These are phyloP conservation scores for Osmanthus fragrans DNA, from an alignment of 257 asterid genomes.

Conservation along the genomic window DNA sequence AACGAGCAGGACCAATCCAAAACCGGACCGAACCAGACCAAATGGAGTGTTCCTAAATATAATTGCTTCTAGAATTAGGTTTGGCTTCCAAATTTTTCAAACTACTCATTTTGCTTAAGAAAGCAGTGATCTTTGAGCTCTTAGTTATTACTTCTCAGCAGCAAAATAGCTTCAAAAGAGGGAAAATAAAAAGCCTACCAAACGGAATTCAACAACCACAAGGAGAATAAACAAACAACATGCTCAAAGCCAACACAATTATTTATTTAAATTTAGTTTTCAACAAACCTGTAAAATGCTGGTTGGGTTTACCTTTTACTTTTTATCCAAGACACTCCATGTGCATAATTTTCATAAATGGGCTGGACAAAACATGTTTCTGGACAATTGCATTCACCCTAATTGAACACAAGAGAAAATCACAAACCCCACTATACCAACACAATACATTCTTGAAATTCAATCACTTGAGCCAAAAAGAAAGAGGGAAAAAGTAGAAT, in stretches of 20 bases:
- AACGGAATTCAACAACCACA: constrained; percentile 19
- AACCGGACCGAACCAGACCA: not conserved
- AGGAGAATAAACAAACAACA: not conserved
- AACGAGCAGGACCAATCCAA: not conserved
- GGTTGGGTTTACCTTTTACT: not conserved
- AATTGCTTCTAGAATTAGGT: not conserved
- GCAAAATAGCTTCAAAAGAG: constrained; percentile 21
- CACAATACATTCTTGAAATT: constrained; percentile 21
- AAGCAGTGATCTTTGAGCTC: constrained; percentile 20
- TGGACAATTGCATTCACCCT: not conserved
- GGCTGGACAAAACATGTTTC: not conserved
- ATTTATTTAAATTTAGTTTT: not conserved
- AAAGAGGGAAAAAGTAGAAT: not conserved
- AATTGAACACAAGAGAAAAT: not conserved
- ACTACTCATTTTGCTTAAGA: constrained; percentile 26
- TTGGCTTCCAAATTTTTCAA: not conserved
- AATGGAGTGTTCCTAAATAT: not conserved
- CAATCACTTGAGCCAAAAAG: constrained; percentile 1
- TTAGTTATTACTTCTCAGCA: constrained; percentile 9
- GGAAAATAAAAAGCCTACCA: constrained; percentile 28
- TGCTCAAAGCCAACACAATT: not conserved
- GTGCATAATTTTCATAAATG: not conserved
- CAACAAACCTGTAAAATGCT: not conserved
- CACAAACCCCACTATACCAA: constrained; percentile 12
- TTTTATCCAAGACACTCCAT: not conserved